Percentiles rank a stretch among this genome's conserved stretches.
Conservation (phyloP, 176 grass and related monocot species). For the Avena atlantica region DNA sequence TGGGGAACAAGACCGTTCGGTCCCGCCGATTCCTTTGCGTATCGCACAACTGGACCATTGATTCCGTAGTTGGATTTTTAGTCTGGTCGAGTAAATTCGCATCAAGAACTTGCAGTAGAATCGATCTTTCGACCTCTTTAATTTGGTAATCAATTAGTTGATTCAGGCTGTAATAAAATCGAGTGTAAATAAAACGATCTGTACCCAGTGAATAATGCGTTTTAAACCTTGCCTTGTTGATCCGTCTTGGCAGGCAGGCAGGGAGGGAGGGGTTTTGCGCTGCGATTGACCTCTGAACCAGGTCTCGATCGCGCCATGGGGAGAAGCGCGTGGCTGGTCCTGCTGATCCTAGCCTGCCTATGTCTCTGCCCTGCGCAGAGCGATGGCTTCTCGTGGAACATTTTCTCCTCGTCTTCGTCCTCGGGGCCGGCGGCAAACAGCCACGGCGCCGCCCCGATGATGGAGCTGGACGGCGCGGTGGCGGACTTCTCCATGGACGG, state of each 20-base stretch:
- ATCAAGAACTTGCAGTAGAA: neutral
- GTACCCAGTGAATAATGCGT: neutral
- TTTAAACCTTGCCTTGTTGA: conserved; percentile 36
- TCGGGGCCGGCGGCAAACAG: neutral
- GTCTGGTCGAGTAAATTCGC: neutral
- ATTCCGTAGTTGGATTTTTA: neutral
- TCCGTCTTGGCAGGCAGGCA: conserved; percentile 38
- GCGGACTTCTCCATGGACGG: conserved; percentile 62
- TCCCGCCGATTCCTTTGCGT: neutral
- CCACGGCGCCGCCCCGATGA: neutral
- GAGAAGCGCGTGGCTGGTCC: neutral
- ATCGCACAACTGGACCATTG: neutral
- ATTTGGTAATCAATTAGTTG: neutral
- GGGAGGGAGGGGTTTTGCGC: neutral
- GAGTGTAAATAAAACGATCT: neutral
- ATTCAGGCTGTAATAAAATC: neutral
- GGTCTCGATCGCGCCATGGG: conserved; percentile 27
- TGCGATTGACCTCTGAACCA: conserved; percentile 24
- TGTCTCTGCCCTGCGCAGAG: conserved; percentile 4
- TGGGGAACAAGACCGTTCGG: neutral
- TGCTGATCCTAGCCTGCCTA: conserved; percentile 37
- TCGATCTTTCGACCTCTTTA: neutral
- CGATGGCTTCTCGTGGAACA: conserved; percentile 45
- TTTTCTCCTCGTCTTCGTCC: conserved; percentile 35
- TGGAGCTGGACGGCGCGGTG: conserved; percentile 38